A percentile compares a stretch with the other conserved stretches of the same genome.
phyloP scores from a whole-genome alignment of 2,329 filamentous ascomycete genomes.

The Claviceps maximensis region DNA sequence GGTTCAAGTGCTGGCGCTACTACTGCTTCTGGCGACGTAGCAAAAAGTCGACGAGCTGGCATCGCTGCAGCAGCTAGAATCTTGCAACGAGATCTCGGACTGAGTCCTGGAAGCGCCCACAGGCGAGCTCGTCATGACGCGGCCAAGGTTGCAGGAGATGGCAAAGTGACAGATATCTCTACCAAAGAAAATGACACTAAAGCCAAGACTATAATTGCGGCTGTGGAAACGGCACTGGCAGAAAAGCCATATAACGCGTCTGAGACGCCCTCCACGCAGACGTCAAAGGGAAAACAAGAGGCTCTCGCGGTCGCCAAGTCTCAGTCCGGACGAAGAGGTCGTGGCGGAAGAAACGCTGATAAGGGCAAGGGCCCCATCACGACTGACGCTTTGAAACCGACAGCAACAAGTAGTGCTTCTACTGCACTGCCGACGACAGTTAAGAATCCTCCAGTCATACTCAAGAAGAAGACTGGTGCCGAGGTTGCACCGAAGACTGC shows the following conservation, averaged over 20 bases:
- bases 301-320: constrained; percentile 13
- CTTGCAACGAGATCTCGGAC: constrained; percentile 51
- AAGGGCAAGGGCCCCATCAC: constrained; percentile 21
- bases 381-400: constrained; percentile 16
- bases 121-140: constrained; percentile 46
- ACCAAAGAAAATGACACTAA: constrained; percentile 18
- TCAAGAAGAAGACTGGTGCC: constrained; percentile 27
- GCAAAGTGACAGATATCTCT: constrained; percentile 22
- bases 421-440: constrained; percentile 13
- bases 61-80: constrained; percentile 52
- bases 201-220: constrained; percentile 8
- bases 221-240: constrained; percentile 7
- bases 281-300: constrained; percentile 12
- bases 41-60: constrained; percentile 45
- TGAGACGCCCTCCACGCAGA: constrained; percentile 8
- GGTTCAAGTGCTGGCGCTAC: constrained; percentile 19
- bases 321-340: constrained; percentile 17
- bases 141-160: constrained; percentile 39
- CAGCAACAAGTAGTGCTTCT: neutral
- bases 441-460: constrained; percentile 25
- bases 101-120: constrained; percentile 50
- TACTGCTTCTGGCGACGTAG: constrained; percentile 10
- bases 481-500: constrained; percentile 12
- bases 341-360: constrained; percentile 25
- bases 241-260: constrained; percentile 4